These are phyloP conservation scores for Wickerhamiella vanderwaltii DNA, from an alignment of 805 yeast genomes.

Conservation along the genomic window DNA sequence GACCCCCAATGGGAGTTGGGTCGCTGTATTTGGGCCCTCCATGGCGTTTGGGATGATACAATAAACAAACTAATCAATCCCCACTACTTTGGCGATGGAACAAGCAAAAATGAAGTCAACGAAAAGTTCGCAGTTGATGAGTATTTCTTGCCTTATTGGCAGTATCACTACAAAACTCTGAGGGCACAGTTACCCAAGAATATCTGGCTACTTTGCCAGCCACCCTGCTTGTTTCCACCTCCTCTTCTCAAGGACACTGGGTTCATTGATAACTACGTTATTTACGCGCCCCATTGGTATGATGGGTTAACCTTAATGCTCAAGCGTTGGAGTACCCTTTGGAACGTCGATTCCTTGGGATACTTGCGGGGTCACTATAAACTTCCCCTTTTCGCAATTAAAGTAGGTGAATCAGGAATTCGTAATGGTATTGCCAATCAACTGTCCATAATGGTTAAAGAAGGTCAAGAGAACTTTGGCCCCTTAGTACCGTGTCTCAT, in stretches of 20 bases:
- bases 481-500: slow-evolving; percentile 52
- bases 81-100: slow-evolving; percentile 35
- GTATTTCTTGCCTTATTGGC: slow-evolving; percentile 49
- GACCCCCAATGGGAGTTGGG: slow-evolving; percentile 54
- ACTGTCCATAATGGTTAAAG: slow-evolving; percentile 48
- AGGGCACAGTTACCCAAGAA: slow-evolving; percentile 33
- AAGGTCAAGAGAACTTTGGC: slow-evolving; percentile 50
- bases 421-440: slow-evolving; percentile 59
- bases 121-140: slow-evolving; percentile 48
- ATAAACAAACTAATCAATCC: slow-evolving; percentile 31
- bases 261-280: slow-evolving; percentile 49
- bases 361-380: slow-evolving; percentile 61
- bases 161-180: slow-evolving; percentile 35
- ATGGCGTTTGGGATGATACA: slow-evolving; percentile 52
- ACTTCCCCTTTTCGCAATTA: slow-evolving; percentile 57
- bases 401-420: slow-evolving; percentile 60
- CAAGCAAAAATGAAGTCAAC: slow-evolving; percentile 29
- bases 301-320: slow-evolving; percentile 88
- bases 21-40: slow-evolving; percentile 63
- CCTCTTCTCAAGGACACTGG: slow-evolving; percentile 47
- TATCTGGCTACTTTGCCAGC: slow-evolving; percentile 54
- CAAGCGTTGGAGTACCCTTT: slow-evolving; percentile 67
- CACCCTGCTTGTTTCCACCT: slow-evolving; percentile 70
- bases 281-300: slow-evolving; percentile 76
- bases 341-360: slow-evolving; percentile 80